phyloP scores from a whole-genome alignment of 2,329 filamentous ascomycete species.

The Ampelomyces quisqualis region DNA sequence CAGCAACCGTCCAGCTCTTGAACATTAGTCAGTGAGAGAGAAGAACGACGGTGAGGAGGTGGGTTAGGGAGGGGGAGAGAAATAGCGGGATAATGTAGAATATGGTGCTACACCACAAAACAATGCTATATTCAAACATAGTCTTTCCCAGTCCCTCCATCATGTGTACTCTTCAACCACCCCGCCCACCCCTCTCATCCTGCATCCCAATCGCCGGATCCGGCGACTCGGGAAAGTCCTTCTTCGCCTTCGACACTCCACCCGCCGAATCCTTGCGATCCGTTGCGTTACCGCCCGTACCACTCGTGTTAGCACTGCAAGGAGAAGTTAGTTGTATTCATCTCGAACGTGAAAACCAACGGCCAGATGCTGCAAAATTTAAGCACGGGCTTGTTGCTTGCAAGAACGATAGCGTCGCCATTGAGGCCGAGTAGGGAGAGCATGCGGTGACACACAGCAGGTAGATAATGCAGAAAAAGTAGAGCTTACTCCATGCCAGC shows the following conservation, averaged over 20 bases:
- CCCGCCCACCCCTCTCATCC: constrained; percentile 52
- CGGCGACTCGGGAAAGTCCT: constrained; percentile 51
- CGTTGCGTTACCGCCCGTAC: constrained; percentile 46
- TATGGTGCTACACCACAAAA: too few species aligned
- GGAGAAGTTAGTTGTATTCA: neutral
- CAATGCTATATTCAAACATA: neutral
- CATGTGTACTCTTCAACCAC: constrained; percentile 24
- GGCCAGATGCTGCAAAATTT: too few species aligned
- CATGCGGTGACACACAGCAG: too few species aligned
- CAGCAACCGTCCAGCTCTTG: too few species aligned
- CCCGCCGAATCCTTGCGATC: constrained; percentile 42
- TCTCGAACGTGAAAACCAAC: neutral
- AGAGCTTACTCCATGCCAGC: constrained; percentile 38
- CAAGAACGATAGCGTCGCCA: too few species aligned
- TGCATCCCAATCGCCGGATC: constrained; percentile 53
- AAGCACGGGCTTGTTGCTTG: too few species aligned
- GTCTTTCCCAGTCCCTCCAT: neutral
- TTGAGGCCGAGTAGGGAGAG: neutral
- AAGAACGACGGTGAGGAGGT: too few species aligned
- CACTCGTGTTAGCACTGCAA: constrained; percentile 26
- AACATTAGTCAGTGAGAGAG: too few species aligned
- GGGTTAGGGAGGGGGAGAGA: too few species aligned
- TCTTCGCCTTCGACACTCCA: constrained; percentile 46
- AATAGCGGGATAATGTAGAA: too few species aligned
- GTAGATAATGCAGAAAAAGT: constrained; percentile 1